These are phyloP conservation scores for Lepidium didymum DNA, from an alignment of 345 rosid species.

Conservation along the genomic window DNA sequence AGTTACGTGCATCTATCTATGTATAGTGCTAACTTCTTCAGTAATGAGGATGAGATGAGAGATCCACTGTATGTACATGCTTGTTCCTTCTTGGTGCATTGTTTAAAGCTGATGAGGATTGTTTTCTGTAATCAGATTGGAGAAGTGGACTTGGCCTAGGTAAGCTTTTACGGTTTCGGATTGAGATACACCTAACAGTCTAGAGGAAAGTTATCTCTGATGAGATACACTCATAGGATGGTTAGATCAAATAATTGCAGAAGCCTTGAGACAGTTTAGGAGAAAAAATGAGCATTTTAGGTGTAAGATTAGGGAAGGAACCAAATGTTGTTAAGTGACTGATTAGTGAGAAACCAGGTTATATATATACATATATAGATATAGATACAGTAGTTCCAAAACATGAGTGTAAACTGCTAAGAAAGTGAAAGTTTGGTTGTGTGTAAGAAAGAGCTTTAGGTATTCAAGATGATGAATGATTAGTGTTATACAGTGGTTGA, in stretches of 20 bases:
- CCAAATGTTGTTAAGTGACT: neutral
- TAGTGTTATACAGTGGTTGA: slow-evolving; percentile 17
- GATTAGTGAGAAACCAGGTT: slow-evolving; percentile 6
- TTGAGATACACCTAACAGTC: neutral
- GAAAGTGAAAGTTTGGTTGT: slow-evolving; percentile 30
- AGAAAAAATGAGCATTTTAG: neutral
- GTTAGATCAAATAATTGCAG: neutral
- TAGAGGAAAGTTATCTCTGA: neutral
- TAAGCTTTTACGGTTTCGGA: neutral
- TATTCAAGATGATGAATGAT: slow-evolving; percentile 26
- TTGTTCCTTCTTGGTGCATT: neutral
- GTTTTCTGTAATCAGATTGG: neutral
- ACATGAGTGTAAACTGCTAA: slow-evolving; percentile 23
- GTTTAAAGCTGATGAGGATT: neutral
- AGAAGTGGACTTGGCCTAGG: neutral
- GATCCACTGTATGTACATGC: neutral
- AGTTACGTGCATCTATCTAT: neutral
- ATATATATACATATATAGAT: neutral
- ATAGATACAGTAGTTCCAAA: neutral
- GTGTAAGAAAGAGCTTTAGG: slow-evolving; percentile 19
- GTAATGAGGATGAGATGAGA: slow-evolving; percentile 2
- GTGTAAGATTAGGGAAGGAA: neutral
- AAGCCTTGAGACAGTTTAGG: neutral
- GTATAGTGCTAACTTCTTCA: neutral
- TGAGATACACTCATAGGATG: neutral